Evolutionary conservation across 2,329 filamentous ascomycete genomes (phyloP).

Genomic region (Trichothecium roseum): DNA sequence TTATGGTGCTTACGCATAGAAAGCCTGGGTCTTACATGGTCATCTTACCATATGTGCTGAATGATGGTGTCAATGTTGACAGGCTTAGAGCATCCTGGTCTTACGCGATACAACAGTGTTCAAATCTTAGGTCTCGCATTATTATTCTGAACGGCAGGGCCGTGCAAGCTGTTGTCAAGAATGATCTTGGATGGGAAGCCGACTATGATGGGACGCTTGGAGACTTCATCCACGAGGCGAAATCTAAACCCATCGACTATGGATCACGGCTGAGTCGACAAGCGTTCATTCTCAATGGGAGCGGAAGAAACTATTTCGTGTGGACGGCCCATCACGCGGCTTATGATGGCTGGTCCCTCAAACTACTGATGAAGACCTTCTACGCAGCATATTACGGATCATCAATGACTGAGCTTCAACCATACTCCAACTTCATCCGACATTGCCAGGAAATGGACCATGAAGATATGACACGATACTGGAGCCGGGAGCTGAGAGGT

Average conservation of each 20-base stretch:
- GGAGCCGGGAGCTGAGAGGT: constrained; percentile 3
- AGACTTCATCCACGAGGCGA: not conserved
- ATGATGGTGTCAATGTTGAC: constrained; percentile 9
- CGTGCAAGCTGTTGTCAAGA: too few relatives aligned
- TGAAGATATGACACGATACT: constrained; percentile 3
- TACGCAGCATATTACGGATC: not conserved
- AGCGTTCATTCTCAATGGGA: not conserved
- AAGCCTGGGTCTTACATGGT: constrained; percentile 25
- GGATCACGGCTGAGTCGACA: too few relatives aligned
- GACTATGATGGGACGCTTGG: not conserved
- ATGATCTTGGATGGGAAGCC: too few relatives aligned
- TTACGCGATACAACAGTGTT: constrained; percentile 13
- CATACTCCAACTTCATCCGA: constrained; percentile 2
- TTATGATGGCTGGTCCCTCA: constrained; percentile 14
- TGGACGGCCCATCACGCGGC: constrained; percentile 15
- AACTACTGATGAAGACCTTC: constrained; percentile 4
- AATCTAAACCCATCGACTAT: too few relatives aligned
- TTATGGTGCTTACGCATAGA: constrained; percentile 23
- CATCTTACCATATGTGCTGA: constrained; percentile 11
- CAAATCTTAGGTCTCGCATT: constrained; percentile 7
- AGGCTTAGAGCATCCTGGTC: constrained; percentile 15
- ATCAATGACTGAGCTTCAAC: not conserved
- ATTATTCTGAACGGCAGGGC: not conserved
- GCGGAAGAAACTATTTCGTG: constrained; percentile 8
- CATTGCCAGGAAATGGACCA: not conserved